These are phyloP conservation scores for Cercospora janseana DNA, from an alignment of 2,329 filamentous ascomycete species.

Conservation along the genomic window DNA sequence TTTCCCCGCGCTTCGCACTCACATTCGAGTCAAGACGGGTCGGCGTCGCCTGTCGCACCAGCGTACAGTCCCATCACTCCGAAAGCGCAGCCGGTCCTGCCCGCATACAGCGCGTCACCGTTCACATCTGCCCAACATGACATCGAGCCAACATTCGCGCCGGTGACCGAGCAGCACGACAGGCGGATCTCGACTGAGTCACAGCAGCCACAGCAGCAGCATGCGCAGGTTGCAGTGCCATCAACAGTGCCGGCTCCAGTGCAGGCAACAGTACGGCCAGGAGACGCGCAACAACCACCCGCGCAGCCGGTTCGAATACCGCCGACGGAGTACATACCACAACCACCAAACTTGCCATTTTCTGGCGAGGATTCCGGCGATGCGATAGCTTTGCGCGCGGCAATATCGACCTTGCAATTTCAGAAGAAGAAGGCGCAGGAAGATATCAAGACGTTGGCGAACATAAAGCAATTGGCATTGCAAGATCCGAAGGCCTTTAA, in stretches of 20 bases:
- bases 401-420: conserved; percentile 81
- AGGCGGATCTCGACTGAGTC: background rate
- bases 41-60: conserved; percentile 29
- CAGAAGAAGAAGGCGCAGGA: conserved; percentile 74
- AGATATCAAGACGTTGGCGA: conserved; percentile 70
- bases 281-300: conserved; percentile 7
- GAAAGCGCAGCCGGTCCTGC: conserved; percentile 35
- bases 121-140: conserved; percentile 24
- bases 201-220: conserved; percentile 5
- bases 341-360: conserved; percentile 47
- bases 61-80: conserved; percentile 38
- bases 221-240: too few species aligned
- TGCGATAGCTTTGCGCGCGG: conserved; percentile 79
- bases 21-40: conserved; percentile 10
- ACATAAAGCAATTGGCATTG: conserved; percentile 68
- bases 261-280: background rate
- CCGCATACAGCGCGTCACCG: conserved; percentile 20
- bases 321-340: conserved; percentile 40
- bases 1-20: background rate
- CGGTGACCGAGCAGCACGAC: conserved; percentile 1
- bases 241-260: background rate
- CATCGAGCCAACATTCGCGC: conserved; percentile 22
- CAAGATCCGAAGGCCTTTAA: conserved; percentile 70
- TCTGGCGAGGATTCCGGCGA: conserved; percentile 67
- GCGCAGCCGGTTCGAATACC: conserved; percentile 17